Evolutionary conservation across 768 basidiomycete genomes (phyloP), one percentile per base, ranked within the genome.

Genomic region (Kwoniella dendrophila): DNA sequence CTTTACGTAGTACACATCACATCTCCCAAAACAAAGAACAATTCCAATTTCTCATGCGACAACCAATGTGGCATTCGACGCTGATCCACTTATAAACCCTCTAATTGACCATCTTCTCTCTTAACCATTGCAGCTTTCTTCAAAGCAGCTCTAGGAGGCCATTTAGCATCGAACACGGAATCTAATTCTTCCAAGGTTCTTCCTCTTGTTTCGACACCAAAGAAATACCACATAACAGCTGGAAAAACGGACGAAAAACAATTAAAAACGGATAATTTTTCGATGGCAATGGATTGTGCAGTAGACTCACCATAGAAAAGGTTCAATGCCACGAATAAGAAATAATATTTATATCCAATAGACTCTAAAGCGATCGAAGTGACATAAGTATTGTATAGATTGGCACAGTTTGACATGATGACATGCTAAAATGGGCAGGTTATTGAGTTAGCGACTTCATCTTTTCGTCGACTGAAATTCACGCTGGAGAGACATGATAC

Each of bases 311-410:
- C 57, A 5, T 52, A 66, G 34, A 66, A 45, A 26, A 60, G 26
- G 59, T 66, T 61, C n/a, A 66, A 53, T 3, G 33, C 63, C 12
- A 67, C 64, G 32, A 68, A 72, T 26, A 75, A 65, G 55, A 73
- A 38, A 49, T 68, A 68, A 43, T 63, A 64, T 41, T 66, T 70
- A 53, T 61, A 70, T 2, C 40, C 48, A 41, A 66, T 61, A 4
- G 62, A 62, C 4, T 61, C 50, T 7, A 73, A 63, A 8, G 69
- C 72, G 38, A 71, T 64, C 14, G 69, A 58, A 45, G 72, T 75
- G 45, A 71, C 74, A 59, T 69, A 75, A 38, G 82, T 82, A 69
- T 85, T 86, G 71, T 78, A 78, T 59, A 79, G 71, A n/a, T 67
- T 59, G 61, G 75, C 61, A 27, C 65, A 55, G 54, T 63, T 62